Evolutionary conservation across 2,329 filamentous ascomycete genomes (phyloP).

Genomic region (Neospermospora avenae): DNA sequence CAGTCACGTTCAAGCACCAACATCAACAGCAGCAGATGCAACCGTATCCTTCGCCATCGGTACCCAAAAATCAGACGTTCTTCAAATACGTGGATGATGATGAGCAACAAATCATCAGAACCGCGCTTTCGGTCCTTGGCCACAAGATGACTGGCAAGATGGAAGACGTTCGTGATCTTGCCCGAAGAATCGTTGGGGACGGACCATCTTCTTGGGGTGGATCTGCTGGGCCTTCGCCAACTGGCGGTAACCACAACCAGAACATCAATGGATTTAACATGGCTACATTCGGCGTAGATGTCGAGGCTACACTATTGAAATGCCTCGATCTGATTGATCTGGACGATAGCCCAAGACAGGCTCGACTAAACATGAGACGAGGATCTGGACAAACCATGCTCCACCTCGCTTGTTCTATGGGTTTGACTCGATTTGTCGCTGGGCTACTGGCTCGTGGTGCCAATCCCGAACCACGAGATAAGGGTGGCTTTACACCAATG

Average conservation of each 20-base stretch:
- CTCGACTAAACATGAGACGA: slow-evolving; percentile 62
- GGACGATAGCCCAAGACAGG: slow-evolving; percentile 66
- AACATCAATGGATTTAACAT: slow-evolving; percentile 42
- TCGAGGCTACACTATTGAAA: slow-evolving; percentile 53
- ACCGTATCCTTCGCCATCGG: slow-evolving; percentile 40
- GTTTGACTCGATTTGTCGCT: slow-evolving; percentile 71
- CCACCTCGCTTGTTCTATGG: slow-evolving; percentile 73
- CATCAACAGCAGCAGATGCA: slow-evolving; percentile 44
- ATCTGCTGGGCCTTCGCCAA: slow-evolving; percentile 40
- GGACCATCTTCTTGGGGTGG: slow-evolving; percentile 48
- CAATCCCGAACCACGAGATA: slow-evolving; percentile 70
- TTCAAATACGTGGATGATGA: slow-evolving; percentile 76
- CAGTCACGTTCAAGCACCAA: slow-evolving; percentile 57
- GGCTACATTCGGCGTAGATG: slow-evolving; percentile 34
- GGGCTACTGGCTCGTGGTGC: slow-evolving; percentile 76
- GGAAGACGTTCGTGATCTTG: slow-evolving; percentile 59
- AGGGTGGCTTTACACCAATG: slow-evolving; percentile 76
- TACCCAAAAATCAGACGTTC: slow-evolving; percentile 47
- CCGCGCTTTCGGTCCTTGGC: slow-evolving; percentile 61
- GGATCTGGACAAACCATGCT: slow-evolving; percentile 76
- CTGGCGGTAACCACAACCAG: slow-evolving; percentile 44
- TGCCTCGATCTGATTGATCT: slow-evolving; percentile 77
- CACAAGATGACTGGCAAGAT: slow-evolving; percentile 63
- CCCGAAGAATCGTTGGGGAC: slow-evolving; percentile 55
- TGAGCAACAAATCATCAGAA: slow-evolving; percentile 65